Evolutionary conservation across 768 basidiomycete species (phyloP).

Genomic region (Postia placenta): DNA sequence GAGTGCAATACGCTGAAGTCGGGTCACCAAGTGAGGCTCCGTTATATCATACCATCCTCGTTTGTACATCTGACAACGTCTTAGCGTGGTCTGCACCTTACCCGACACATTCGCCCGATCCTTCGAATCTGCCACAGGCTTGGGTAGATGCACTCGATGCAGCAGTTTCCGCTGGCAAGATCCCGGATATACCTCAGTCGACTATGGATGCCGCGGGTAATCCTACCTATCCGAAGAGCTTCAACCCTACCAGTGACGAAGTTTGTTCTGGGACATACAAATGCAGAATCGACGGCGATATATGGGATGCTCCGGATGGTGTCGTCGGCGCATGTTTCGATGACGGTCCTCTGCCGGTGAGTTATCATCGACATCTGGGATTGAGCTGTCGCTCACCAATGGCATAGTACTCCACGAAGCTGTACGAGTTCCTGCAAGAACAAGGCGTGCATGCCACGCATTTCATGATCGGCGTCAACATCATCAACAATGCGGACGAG

Average conservation of each 20-base stretch:
- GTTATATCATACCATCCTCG: not conserved
- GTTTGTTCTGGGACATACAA: conserved; percentile 78
- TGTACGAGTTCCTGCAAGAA: conserved; percentile 62
- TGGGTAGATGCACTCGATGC: conserved; percentile 71
- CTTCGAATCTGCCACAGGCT: conserved; percentile 45
- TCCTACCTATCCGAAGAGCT: conserved; percentile 33
- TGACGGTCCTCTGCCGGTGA: conserved; percentile 63
- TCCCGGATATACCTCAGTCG: conserved; percentile 62
- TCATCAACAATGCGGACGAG: conserved; percentile 46
- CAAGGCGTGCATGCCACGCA: conserved; percentile 74
- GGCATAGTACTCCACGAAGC: conserved; percentile 29
- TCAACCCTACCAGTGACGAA: conserved; percentile 36
- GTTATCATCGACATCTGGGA: no score
- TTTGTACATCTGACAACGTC: not conserved
- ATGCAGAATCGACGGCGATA: conserved; percentile 45
- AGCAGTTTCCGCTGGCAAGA: conserved; percentile 62
- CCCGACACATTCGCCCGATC: conserved; percentile 45
- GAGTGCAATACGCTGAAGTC: conserved; percentile 42
- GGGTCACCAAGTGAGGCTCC: conserved; percentile 34
- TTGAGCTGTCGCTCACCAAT: conserved; percentile 8
- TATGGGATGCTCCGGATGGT: conserved; percentile 75
- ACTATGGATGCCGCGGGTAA: conserved; percentile 26
- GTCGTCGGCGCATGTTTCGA: conserved; percentile 67
- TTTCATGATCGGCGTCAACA: conserved; percentile 85
- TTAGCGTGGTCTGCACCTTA: conserved; percentile 61